Conservation (phyloP, 1,139 yeast species). For the Scheffersomyces cryptocercus region DNA sequence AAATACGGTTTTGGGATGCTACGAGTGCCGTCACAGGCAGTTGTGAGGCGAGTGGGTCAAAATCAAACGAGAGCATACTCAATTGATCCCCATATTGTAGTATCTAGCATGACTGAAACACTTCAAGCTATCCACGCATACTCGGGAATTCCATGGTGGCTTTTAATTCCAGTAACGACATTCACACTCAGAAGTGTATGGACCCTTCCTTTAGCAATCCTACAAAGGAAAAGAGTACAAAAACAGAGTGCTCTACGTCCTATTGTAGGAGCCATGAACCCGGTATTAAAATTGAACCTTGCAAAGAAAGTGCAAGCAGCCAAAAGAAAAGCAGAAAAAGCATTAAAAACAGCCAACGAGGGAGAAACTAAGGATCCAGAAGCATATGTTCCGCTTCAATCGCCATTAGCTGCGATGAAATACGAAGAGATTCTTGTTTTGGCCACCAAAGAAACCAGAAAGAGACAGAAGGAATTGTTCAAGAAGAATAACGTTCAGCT, state of each 20-base stretch:
- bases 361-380: slow-evolving; percentile 6
- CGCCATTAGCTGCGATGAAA: slow-evolving; percentile 51
- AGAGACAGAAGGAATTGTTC: slow-evolving; percentile 70
- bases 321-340: slow-evolving; percentile 26
- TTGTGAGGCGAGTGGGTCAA: background rate
- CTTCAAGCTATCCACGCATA: slow-evolving; percentile 51
- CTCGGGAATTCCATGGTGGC: slow-evolving; percentile 81
- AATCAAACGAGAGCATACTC: slow-evolving; percentile 7
- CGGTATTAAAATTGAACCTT: slow-evolving; percentile 69
- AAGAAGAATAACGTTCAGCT: slow-evolving; percentile 66
- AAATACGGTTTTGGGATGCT: too few species aligned
- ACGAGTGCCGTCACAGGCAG: background rate
- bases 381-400: slow-evolving; percentile 13
- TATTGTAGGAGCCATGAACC: slow-evolving; percentile 70
- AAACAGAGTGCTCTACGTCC: slow-evolving; percentile 73
- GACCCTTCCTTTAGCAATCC: slow-evolving; percentile 77
- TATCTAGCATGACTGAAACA: slow-evolving; percentile 39
- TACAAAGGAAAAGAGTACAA: slow-evolving; percentile 67
- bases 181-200: slow-evolving; percentile 60
- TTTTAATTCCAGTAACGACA: slow-evolving; percentile 74
- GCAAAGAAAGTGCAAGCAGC: slow-evolving; percentile 56
- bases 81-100: slow-evolving; percentile 22
- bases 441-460: slow-evolving; percentile 75
- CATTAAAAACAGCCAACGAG: slow-evolving; percentile 5
- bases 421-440: slow-evolving; percentile 77